Evolutionary conservation across 345 rosid species (phyloP), one percentile per base, ranked within the genome.

Genomic region (Linum usitatissimum): DNA sequence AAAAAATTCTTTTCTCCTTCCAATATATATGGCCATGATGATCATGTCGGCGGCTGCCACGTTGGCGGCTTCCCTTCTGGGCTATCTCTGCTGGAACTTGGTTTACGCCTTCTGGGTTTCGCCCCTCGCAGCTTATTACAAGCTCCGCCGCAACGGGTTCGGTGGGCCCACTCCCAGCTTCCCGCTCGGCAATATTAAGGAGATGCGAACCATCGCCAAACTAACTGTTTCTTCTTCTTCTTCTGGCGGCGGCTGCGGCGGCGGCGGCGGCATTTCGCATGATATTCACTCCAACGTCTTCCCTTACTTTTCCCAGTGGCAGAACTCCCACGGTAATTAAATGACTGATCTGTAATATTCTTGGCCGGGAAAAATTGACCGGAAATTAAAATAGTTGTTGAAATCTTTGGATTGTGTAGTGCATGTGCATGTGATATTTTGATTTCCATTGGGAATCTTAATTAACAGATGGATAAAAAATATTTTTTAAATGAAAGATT

Each of bases 281-380:
- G 87, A 93, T 70, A 90, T 93, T 54, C 99, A 93, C 76, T 78
- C 87, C 62, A 57, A 70, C 28, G 90, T 83, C 1, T 84, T 86
- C 72, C 97, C 99, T 51, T 87, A 83, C 77, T 93, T 86, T 38
- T 57, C 90, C 64, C 75, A 58, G 34, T 93, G 99, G 99, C 96
- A 90, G 66, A 72, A 83, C 60, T 78, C 80, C 15, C 76, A 87
- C 59, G 99, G 99, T 84, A 69, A 30, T 73, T 20, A 12, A 34
- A 34, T 31, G 6, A 31, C 6, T 17, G 36, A 7, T 30, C 30
- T 7, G n/a, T n/a, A n/a, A n/a, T 23, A 23, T 23, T 23, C 28
- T 23, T 23, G 1, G 28, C 28, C 28, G 28, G 28, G 2, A 23
- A 23, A 23, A 1, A 23, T 23, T 23, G 28, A 23, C 28, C 2